Base-by-base conservation (phyloP, 768 basidiomycete genomes). In the Macrolepiota dolichaula region DNA sequence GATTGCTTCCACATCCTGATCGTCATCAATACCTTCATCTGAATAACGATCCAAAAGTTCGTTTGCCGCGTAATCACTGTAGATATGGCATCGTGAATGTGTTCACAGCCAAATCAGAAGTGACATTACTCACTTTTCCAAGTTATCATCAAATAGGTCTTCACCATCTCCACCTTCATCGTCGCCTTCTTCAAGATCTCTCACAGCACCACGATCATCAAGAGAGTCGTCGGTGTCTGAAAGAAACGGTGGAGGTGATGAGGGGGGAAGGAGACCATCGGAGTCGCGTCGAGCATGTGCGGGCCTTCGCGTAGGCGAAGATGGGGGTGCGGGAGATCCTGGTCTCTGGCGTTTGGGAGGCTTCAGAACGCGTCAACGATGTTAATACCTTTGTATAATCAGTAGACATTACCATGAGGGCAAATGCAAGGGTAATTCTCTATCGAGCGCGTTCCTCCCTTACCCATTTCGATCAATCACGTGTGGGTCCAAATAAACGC, bases 151-250 rank as follows among this genome's bases (percentile, higher is more conserved):
- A 72, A 96, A 98, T 46, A 99, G 84, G 76, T 98, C 96, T 72
- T 98, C 96, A 38, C 92, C 92, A 24, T 92, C 90, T n/a, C 83
- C 94, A 11, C 89, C 91, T 17, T 85, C 91, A 4, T 86, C 91
- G 29, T 78, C 91, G 29, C 78, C 88, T 55, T 86, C 87, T n/a
- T 86, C 86, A 13, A 85, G 75, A 67, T 89, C 85, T 57, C 72
- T 77, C 3, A 90, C 79, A 1, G 80, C 85, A 65, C 90, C 87
- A 10, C 84, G 82, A 62, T 91, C 90, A 42, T 88, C 87, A 38
- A 89, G 58, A 59, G 84, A 87, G 24, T 94, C 93, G 58, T 95
- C 91, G 25, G 92, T 90, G 66, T 97, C 96, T 4, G 88, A 89
- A 70, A 97, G 94, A 4, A 87, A 86, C 1, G 85, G 81, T 3